A percentile compares a stretch with the other conserved stretches of the same genome.
These are phyloP conservation scores for Barbatosphaeria neglecta DNA, from an alignment of 495 filamentous ascomycete species.

Conservation along the genomic window DNA sequence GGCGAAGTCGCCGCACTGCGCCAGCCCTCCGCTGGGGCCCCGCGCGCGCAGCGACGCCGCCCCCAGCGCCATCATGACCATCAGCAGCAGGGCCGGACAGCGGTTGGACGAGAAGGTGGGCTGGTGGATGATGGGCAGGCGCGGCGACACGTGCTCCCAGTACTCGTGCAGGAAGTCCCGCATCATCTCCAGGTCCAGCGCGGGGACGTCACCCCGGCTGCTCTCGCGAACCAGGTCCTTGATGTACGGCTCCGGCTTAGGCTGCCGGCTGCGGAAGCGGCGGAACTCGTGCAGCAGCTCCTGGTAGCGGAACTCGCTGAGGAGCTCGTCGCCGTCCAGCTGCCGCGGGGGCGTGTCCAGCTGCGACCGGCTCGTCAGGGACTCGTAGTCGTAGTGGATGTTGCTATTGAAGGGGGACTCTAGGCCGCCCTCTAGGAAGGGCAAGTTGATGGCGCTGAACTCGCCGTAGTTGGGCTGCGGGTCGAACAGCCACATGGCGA, in stretches of 20 bases:
- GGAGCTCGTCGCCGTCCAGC: slow-evolving; percentile 57
- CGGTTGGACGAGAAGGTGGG: slow-evolving; percentile 82
- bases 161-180: slow-evolving; percentile 84
- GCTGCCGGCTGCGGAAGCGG: slow-evolving; percentile 64
- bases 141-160: slow-evolving; percentile 87
- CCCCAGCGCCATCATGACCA: slow-evolving; percentile 83
- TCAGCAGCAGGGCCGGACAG: slow-evolving; percentile 65
- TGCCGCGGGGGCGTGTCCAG: slow-evolving; percentile 64
- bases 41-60: slow-evolving; percentile 75
- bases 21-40: slow-evolving; percentile 54
- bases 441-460: slow-evolving; percentile 27
- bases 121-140: slow-evolving; percentile 85
- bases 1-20: slow-evolving; percentile 63
- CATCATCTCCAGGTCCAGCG: slow-evolving; percentile 77
- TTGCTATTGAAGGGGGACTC: slow-evolving; percentile 39
- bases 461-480: slow-evolving; percentile 28
- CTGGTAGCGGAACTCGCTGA: slow-evolving; percentile 76
- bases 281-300: slow-evolving; percentile 68
- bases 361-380: slow-evolving; percentile 52
- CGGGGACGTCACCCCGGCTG: slow-evolving; percentile 54
- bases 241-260: slow-evolving; percentile 57
- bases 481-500: slow-evolving; percentile 39
- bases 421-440: slow-evolving; percentile 37
- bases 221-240: slow-evolving; percentile 60
- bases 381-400: slow-evolving; percentile 40